These are phyloP conservation scores for Postia placenta DNA, from an alignment of 768 basidiomycete genomes.

Conservation along the genomic window DNA sequence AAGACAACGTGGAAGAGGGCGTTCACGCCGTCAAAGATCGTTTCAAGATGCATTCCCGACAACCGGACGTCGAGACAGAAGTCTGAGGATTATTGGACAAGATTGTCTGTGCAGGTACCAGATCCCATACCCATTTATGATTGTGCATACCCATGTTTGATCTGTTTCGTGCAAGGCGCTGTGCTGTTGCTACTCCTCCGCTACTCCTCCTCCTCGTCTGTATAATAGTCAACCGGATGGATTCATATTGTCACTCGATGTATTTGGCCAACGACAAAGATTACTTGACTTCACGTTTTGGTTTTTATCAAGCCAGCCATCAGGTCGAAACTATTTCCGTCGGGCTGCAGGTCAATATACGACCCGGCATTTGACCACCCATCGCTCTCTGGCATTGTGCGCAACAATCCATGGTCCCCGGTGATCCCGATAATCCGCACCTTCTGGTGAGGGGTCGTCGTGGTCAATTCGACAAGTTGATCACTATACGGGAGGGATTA, in stretches of 20 bases:
- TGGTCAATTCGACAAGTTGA: slow-evolving; percentile 78
- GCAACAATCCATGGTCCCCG: slow-evolving; percentile 77
- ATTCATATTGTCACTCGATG: too few species aligned
- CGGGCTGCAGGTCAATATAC: slow-evolving; percentile 91
- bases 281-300: slow-evolving; percentile 27
- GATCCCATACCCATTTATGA: too few species aligned
- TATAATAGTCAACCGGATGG: too few species aligned
- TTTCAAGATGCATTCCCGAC: slow-evolving; percentile 31
- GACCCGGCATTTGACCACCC: slow-evolving; percentile 27
- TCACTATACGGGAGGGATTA: slow-evolving; percentile 46
- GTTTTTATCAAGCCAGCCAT: slow-evolving; percentile 80
- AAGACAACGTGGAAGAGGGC: slow-evolving; percentile 42
- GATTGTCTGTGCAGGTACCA: too few species aligned
- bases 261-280: too few species aligned
- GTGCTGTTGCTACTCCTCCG: too few species aligned
- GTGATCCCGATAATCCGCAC: slow-evolving; percentile 87
- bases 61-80: slow-evolving; percentile 27
- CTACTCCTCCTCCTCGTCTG: too few species aligned
- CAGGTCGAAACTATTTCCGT: slow-evolving; percentile 95
- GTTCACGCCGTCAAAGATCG: slow-evolving; percentile 31
- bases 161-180: too few species aligned
- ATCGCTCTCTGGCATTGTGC: slow-evolving; percentile 61
- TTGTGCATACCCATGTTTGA: too few species aligned
- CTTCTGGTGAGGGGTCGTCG: slow-evolving; percentile 55
- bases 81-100: slow-evolving; percentile 11